phyloP scores from a whole-genome alignment of 495 filamentous ascomycete species.

The Annulohypoxylon nitens region DNA sequence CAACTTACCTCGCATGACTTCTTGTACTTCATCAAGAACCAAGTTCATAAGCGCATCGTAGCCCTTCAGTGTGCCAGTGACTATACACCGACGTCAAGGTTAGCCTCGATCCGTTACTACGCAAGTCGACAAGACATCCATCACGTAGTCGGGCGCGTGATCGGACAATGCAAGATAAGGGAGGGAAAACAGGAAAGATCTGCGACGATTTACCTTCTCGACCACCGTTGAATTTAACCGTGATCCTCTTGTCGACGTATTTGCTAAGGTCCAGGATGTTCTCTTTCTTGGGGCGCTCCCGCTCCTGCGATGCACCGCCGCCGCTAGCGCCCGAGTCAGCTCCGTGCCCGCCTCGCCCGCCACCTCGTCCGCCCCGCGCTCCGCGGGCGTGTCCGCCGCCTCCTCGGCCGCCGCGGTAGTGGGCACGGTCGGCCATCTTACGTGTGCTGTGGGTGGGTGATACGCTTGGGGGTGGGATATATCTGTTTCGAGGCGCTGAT shows the following conservation, averaged over 20 bases:
- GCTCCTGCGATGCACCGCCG: conserved; percentile 61
- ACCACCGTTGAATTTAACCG: conserved; percentile 96
- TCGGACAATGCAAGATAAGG: not conserved
- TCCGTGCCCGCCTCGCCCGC: conserved; percentile 54
- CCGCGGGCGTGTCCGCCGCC: conserved; percentile 51
- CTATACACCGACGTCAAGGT: conserved; percentile 58
- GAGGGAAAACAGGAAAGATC: not conserved
- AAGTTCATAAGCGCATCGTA: conserved; percentile 98
- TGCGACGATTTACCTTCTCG: conserved; percentile 77
- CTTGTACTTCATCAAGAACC: conserved; percentile 93
- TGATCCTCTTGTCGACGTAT: conserved; percentile 96
- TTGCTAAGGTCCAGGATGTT: conserved; percentile 95
- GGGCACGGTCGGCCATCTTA: conserved; percentile 74
- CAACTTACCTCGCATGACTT: conserved; percentile 81
- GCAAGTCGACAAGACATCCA: not conserved
- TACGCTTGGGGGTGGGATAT: conserved; percentile 6
- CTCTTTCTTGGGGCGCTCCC: conserved; percentile 93
- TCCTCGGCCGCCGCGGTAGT: conserved; percentile 59
- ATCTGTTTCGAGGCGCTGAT: not conserved
- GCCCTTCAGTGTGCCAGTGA: conserved; percentile 89
- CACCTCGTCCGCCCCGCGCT: conserved; percentile 65
- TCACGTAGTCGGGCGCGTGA: not conserved
- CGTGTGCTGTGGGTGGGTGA: conserved; percentile 35
- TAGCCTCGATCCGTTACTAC: not conserved
- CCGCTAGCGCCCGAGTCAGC: conserved; percentile 45